A percentile compares a stretch with the other conserved stretches of the same genome.
Conservation (phyloP, 2,329 filamentous ascomycete genomes). For the Ophiocordyceps camponoti-floridani region DNA sequence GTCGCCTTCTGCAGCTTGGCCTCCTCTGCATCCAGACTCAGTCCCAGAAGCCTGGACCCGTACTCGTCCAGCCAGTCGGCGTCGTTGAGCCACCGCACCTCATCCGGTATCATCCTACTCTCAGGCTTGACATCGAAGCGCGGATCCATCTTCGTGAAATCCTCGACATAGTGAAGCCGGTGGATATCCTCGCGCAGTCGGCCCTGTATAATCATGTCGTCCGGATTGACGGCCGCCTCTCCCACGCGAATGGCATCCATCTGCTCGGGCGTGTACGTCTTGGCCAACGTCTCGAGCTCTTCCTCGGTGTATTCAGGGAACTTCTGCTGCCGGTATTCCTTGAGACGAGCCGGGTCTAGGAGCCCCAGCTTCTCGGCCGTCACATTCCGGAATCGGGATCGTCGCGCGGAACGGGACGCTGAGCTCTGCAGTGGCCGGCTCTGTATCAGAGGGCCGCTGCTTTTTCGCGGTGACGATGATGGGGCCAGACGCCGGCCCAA, state of each 20-base stretch:
- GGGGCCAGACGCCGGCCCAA: slow-evolving; percentile 29
- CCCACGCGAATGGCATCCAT: slow-evolving; percentile 65
- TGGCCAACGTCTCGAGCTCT: slow-evolving; percentile 42
- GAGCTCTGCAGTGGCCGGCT: slow-evolving; percentile 4
- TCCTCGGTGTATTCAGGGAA: slow-evolving; percentile 49
- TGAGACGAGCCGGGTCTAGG: slow-evolving; percentile 22
- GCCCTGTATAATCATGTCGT: slow-evolving; percentile 59
- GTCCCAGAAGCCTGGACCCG: slow-evolving; percentile 23
- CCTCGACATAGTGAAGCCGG: slow-evolving; percentile 60
- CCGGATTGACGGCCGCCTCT: slow-evolving; percentile 55
- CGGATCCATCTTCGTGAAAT: slow-evolving; percentile 61
- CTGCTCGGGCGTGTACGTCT: slow-evolving; percentile 66
- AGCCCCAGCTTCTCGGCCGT: slow-evolving; percentile 33
- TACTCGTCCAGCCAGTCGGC: slow-evolving; percentile 43
- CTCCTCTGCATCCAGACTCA: slow-evolving; percentile 24
- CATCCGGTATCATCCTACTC: slow-evolving; percentile 28
- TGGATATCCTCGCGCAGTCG: slow-evolving; percentile 55
- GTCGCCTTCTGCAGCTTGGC: slow-evolving; percentile 23
- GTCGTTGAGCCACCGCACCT: slow-evolving; percentile 38
- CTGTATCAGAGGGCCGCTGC: slow-evolving; percentile 6
- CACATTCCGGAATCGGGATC: slow-evolving; percentile 34
- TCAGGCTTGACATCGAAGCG: slow-evolving; percentile 53
- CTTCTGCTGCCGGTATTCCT: slow-evolving; percentile 24
- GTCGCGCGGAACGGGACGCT: slow-evolving; percentile 21
- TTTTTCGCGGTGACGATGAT: slow-evolving; percentile 2